A percentile compares a stretch with the other conserved stretches of the same genome.
These are phyloP conservation scores for Eimeria acervulina DNA, from an alignment of 169 alveolate genomes.

Conservation along the genomic window DNA sequence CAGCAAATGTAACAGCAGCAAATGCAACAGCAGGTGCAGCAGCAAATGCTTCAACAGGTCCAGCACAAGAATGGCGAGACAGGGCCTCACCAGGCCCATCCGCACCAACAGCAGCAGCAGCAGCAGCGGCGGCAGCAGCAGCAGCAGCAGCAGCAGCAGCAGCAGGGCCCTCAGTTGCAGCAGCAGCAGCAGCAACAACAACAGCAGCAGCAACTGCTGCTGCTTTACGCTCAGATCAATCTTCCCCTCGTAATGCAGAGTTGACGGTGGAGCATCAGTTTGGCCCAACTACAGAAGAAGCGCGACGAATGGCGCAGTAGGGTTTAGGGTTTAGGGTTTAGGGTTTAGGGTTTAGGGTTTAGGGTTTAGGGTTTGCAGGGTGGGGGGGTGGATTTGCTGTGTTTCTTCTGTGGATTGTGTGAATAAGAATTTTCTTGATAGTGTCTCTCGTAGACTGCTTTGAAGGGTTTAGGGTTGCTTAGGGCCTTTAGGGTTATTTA, in stretches of 20 bases:
- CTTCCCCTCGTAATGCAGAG: background rate
- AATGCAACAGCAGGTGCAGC: background rate
- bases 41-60: background rate
- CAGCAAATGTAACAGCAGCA: too few relatives aligned
- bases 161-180: background rate
- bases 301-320: background rate
- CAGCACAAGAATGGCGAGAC: background rate
- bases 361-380: background rate
- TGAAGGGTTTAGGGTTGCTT: slow-evolving; percentile 17
- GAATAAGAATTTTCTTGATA: background rate
- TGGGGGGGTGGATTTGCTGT: background rate
- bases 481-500: background rate
- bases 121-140: too few relatives aligned
- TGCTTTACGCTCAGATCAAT: background rate
- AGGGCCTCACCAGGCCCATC: background rate
- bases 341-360: slow-evolving; percentile 7
- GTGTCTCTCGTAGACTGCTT: background rate
- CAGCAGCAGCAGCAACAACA: background rate
- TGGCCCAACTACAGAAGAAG: slow-evolving; percentile 46
- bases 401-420: background rate
- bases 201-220: slow-evolving; percentile 18
- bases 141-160: background rate
- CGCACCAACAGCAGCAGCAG: too few relatives aligned
- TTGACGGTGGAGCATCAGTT: background rate
- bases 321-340: background rate